Conservation (phyloP, 768 basidiomycete species). For the Crepidotus variabilis region DNA sequence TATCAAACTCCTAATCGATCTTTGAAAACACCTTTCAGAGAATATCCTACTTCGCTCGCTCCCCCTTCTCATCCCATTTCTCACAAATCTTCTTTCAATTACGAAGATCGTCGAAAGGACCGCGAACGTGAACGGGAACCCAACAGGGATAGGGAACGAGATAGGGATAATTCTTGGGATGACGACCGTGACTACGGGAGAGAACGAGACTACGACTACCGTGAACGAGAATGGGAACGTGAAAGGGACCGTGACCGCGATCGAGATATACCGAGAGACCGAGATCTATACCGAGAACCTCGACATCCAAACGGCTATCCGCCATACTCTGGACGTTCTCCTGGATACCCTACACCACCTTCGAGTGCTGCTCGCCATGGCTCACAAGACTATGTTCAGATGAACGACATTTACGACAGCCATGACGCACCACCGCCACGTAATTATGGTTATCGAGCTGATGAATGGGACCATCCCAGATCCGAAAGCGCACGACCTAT, state of each 20-base stretch:
- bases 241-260: conserved; percentile 7
- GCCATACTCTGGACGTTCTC: conserved; percentile 8
- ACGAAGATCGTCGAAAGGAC: conserved; percentile 10
- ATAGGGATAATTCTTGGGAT: conserved; percentile 9
- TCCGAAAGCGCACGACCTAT: conserved; percentile 11
- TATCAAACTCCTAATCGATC: conserved; percentile 8
- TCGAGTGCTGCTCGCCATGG: conserved; percentile 10
- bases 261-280: neutral
- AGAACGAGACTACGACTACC: conserved; percentile 9
- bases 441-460: conserved; percentile 9
- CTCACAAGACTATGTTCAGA: conserved; percentile 14
- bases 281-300: conserved; percentile 5
- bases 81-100: conserved; percentile 14
- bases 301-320: conserved; percentile 5
- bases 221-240: conserved; percentile 8
- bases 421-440: conserved; percentile 11
- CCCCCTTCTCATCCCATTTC: conserved; percentile 6
- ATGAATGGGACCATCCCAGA: conserved; percentile 15
- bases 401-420: conserved; percentile 14
- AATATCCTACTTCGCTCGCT: neutral
- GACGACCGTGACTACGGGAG: conserved; percentile 10
- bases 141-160: conserved; percentile 12
- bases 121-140: conserved; percentile 4
- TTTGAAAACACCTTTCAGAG: conserved; percentile 1
- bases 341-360: conserved; percentile 8